Conservation (phyloP, 225 moss, liverwort and hornwort genomes). For the Sphagnum contortum region DNA sequence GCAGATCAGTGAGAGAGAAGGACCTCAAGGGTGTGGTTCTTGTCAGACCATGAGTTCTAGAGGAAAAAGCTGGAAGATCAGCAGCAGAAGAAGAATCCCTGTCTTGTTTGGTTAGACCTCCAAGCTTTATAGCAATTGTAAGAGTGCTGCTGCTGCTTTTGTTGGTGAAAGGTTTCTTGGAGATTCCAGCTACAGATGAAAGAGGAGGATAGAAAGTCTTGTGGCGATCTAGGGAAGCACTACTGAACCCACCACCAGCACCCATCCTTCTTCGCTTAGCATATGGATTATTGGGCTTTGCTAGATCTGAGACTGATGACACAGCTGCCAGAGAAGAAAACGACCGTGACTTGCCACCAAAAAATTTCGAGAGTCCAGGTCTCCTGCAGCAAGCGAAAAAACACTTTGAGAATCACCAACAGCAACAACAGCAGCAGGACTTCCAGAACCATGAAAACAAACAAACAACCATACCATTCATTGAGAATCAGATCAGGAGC, state of each 20-base stretch:
- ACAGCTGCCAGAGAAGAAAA: slow-evolving; percentile 68
- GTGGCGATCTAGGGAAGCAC: slow-evolving; percentile 48
- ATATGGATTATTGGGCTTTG: slow-evolving; percentile 73
- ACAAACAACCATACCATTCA: neutral
- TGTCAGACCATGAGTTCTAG: neutral
- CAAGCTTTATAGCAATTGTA: slow-evolving; percentile 53
- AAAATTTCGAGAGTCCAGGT: slow-evolving; percentile 72
- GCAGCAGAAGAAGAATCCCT: slow-evolving; percentile 7
- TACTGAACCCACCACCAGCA: slow-evolving; percentile 3
- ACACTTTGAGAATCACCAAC: neutral
- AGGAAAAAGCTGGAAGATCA: neutral
- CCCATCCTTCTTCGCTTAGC: slow-evolving; percentile 61
- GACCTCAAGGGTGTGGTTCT: slow-evolving; percentile 31
- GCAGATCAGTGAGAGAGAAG: slow-evolving; percentile 49
- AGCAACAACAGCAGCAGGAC: neutral
- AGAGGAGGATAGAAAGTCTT: slow-evolving; percentile 59
- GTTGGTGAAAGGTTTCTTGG: slow-evolving; percentile 38
- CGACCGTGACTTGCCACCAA: slow-evolving; percentile 75
- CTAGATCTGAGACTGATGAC: slow-evolving; percentile 50
- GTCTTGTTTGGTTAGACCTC: slow-evolving; percentile 27
- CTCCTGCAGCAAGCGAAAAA: slow-evolving; percentile 33
- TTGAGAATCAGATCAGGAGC: neutral
- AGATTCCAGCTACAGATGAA: slow-evolving; percentile 37
- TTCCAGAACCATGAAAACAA: neutral
- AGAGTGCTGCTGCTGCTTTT: slow-evolving; percentile 44